Evolutionary conservation across 2,329 filamentous ascomycete species (phyloP), one percentile per base, ranked within the genome.

Genomic region (Keithomyces neogunnii): DNA sequence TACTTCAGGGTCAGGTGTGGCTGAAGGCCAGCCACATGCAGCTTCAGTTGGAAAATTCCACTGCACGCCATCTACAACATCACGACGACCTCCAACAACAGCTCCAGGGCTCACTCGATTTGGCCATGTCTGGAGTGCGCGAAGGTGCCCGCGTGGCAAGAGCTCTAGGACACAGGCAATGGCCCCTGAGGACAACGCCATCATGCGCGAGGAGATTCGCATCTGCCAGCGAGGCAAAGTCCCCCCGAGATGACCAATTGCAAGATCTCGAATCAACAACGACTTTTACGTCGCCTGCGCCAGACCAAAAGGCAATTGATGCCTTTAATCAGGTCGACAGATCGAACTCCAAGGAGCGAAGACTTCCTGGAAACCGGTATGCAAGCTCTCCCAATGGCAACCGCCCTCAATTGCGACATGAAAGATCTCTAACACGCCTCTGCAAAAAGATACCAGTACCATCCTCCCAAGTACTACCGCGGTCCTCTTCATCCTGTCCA

Each of bases 401-500:
- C 44, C 47, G 48, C 46, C 30, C 8, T 26, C 39, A 8, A 32
- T 49, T 5, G 9, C 30, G n/a, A n/a, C 38, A 30, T 42, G 30
- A 8, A 47, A 9, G 13, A 33, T 8, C 11, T 19, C 46, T 53
- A 7, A 51, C 40, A 38, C 28, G 28, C 30, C n/a, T 13, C 19
- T 19, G 19, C 19, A 19, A 28, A 42, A 55, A 95, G 92, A 78
- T 99, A 97, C 73, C 88, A 95, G 71, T 97, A 87, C 70, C 89
- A 91, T 57, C 86, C 92, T 48, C 93, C 93, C 56, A 93, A 92
- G 73, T 99, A 91, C 78, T 85, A 96, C 69, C 88, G 92, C 63
- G 93, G 93, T 51, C 91, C 91, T 57, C 78, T 97, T 29, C 91
- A 97, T 67, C 93, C 93, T 48, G 84, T 96, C 63, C 89, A 96